A percentile compares a stretch with the other conserved stretches of the same genome.
These are phyloP conservation scores for Sporothrix pseudoabietina DNA, from an alignment of 2,329 filamentous ascomycete genomes.

Conservation along the genomic window DNA sequence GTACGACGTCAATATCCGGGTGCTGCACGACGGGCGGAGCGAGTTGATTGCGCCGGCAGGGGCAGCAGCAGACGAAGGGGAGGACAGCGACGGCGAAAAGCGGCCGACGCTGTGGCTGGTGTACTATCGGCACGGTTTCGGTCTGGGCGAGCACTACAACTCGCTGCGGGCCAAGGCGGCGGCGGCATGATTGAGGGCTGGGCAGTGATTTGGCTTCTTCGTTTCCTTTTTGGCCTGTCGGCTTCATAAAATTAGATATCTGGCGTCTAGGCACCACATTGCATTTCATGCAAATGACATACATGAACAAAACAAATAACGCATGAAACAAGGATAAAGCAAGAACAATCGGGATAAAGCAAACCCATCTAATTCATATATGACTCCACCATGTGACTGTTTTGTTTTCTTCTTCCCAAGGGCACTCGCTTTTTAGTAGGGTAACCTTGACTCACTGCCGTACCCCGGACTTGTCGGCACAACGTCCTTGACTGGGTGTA, in stretches of 20 bases:
- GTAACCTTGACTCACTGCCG: slow-evolving; percentile 46
- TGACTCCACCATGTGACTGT: not conserved
- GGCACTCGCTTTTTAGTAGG: slow-evolving; percentile 38
- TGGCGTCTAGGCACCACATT: slow-evolving; percentile 5
- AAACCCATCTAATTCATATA: slow-evolving; percentile 1
- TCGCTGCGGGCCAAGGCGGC: slow-evolving; percentile 61
- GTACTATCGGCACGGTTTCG: slow-evolving; percentile 93
- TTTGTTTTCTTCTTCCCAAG: not conserved
- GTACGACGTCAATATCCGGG: slow-evolving; percentile 78
- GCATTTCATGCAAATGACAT: slow-evolving; percentile 14
- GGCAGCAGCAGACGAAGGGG: slow-evolving; percentile 43
- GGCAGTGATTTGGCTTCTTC: not conserved
- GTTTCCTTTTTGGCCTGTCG: not conserved
- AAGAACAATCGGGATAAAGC: not conserved
- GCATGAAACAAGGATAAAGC: not conserved
- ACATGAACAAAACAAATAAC: not conserved
- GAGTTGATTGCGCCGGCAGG: slow-evolving; percentile 68
- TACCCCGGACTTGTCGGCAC: slow-evolving; percentile 52
- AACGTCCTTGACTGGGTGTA: slow-evolving; percentile 63
- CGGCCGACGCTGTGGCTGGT: slow-evolving; percentile 78
- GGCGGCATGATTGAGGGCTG: not conserved
- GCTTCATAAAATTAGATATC: not conserved
- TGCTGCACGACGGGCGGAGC: slow-evolving; percentile 80
- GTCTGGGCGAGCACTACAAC: slow-evolving; percentile 96
- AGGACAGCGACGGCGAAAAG: slow-evolving; percentile 41